These are phyloP conservation scores for Withania somnifera DNA, from an alignment of 305 asterid species.

Conservation along the genomic window DNA sequence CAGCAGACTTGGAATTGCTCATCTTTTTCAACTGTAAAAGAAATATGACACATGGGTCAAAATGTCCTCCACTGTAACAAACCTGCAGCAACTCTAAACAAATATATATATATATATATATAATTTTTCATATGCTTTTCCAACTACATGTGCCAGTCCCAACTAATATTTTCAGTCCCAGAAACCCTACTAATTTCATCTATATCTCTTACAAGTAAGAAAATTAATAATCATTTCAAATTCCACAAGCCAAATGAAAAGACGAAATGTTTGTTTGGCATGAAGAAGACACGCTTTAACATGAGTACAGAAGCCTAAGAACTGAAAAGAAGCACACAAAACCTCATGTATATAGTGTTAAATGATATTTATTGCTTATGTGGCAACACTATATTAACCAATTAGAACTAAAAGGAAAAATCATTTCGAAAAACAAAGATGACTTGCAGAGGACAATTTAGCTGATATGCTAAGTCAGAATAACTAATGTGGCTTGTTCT, in stretches of 20 bases:
- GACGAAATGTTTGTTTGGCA: background rate
- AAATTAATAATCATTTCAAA: background rate
- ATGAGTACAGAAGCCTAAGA: background rate
- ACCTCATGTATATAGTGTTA: too few relatives aligned
- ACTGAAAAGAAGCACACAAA: background rate
- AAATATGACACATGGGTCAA: background rate
- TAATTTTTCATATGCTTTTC: background rate
- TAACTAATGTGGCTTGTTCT: background rate
- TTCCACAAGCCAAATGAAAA: background rate
- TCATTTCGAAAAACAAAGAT: background rate
- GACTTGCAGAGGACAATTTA: background rate
- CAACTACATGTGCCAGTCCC: background rate
- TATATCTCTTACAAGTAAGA: background rate
- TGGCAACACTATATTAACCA: background rate
- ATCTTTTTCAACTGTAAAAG: slow-evolving; percentile 68
- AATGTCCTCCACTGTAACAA: background rate
- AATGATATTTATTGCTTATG: background rate
- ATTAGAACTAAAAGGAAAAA: background rate
- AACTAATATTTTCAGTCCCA: background rate
- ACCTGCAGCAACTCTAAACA: background rate
- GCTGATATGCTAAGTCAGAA: background rate
- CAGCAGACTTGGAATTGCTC: slow-evolving; percentile 49
- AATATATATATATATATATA: background rate
- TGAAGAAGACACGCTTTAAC: background rate
- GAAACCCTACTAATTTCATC: background rate